A percentile compares a stretch with the other conserved stretches of the same genome.
These are phyloP conservation scores for Hyaloscypha hepaticicola DNA, from an alignment of 495 filamentous ascomycete species.

Conservation along the genomic window DNA sequence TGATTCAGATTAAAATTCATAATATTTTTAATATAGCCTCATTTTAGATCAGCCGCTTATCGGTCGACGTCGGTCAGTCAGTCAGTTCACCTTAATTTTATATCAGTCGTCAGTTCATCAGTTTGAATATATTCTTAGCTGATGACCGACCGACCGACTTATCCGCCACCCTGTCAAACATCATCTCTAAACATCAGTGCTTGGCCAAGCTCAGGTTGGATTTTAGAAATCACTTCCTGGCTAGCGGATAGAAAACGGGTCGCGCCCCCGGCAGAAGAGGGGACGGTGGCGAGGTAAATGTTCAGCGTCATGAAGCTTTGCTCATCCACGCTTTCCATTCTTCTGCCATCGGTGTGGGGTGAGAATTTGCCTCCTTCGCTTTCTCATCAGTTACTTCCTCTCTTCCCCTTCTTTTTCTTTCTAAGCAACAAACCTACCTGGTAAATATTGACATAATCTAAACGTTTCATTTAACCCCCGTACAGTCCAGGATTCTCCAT, in stretches of 20 bases:
- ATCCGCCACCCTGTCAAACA: conserved; percentile 22
- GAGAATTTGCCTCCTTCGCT: conserved; percentile 24
- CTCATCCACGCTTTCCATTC: conserved; percentile 3
- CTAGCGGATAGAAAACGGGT: conserved; percentile 17
- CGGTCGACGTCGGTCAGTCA: too few relatives aligned
- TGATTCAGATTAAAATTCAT: too few relatives aligned
- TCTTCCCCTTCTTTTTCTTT: neutral
- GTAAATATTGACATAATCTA: conserved; percentile 19
- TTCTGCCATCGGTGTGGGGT: conserved; percentile 11
- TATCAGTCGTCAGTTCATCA: too few relatives aligned
- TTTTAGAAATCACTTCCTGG: neutral
- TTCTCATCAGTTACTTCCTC: neutral
- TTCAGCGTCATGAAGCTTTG: conserved; percentile 23
- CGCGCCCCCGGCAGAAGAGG: neutral
- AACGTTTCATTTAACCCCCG: conserved; percentile 21
- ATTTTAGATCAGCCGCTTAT: too few relatives aligned
- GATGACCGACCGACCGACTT: too few relatives aligned
- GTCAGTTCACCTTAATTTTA: too few relatives aligned
- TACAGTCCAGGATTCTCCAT: conserved; percentile 10
- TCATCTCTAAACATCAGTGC: conserved; percentile 16
- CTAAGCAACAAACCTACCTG: neutral
- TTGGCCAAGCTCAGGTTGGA: conserved; percentile 9
- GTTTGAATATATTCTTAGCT: too few relatives aligned
- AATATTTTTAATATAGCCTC: too few relatives aligned
- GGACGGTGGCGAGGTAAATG: conserved; percentile 16